Conservation (phyloP, 225 moss, liverwort and hornwort species). For the Antitrichia curtipendula region DNA sequence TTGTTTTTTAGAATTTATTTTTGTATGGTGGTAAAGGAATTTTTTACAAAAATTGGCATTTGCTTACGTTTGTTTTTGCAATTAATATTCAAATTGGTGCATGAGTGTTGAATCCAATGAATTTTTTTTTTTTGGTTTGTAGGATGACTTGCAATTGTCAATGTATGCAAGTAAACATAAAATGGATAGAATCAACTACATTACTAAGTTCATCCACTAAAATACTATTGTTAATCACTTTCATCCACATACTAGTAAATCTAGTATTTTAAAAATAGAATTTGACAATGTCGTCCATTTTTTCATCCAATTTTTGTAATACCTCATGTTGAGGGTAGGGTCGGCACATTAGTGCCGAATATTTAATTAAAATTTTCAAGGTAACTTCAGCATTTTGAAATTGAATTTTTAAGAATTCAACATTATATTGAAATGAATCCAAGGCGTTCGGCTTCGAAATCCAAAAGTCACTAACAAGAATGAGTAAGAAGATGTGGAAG, state of each 20-base stretch:
- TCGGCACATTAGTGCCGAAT: too few species aligned
- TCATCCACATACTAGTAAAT: background rate
- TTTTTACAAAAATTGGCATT: background rate
- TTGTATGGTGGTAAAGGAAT: background rate
- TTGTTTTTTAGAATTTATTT: background rate
- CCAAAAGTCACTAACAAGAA: too few species aligned
- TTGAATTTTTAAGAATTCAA: too few species aligned
- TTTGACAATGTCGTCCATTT: background rate
- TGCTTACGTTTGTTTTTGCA: accelerated
- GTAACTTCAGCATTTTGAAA: too few species aligned
- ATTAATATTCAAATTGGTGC: background rate
- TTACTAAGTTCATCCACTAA: too few species aligned
- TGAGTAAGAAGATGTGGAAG: too few species aligned
- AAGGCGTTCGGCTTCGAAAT: too few species aligned
- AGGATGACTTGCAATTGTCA: too few species aligned
- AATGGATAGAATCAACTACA: background rate
- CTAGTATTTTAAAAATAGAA: accelerated
- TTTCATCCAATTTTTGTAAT: background rate
- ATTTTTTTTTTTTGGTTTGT: too few species aligned
- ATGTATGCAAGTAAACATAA: background rate
- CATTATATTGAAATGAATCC: too few species aligned
- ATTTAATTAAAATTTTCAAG: too few species aligned
- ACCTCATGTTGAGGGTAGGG: too few species aligned
- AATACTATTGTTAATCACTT: background rate
- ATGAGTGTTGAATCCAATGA: background rate